These are phyloP conservation scores for Epichloe gansuensis DNA, from an alignment of 2,329 filamentous ascomycete species.

Conservation along the genomic window DNA sequence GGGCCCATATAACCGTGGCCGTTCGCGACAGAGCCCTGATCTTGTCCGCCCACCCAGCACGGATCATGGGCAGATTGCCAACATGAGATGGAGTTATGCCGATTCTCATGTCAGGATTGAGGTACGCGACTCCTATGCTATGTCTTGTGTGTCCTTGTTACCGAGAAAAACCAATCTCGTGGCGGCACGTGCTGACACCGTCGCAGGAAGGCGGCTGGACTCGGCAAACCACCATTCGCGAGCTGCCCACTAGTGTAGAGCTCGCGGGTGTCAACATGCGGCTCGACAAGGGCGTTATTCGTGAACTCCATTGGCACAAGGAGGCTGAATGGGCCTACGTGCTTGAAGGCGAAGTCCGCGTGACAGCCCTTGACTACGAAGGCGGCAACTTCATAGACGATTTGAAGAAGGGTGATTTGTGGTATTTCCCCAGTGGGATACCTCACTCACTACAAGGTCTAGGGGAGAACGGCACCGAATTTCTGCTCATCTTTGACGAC, in stretches of 20 bases:
- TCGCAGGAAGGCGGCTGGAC: slow-evolving; percentile 62
- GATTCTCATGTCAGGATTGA: slow-evolving; percentile 52
- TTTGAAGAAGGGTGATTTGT: slow-evolving; percentile 61
- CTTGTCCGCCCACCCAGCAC: slow-evolving; percentile 59
- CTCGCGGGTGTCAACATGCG: slow-evolving; percentile 70
- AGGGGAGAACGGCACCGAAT: slow-evolving; percentile 44
- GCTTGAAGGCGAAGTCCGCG: slow-evolving; percentile 54
- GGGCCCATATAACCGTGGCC: slow-evolving; percentile 55
- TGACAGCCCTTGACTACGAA: slow-evolving; percentile 62
- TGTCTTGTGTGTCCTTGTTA: neutral
- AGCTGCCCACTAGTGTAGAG: slow-evolving; percentile 53
- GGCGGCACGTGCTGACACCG: slow-evolving; percentile 2
- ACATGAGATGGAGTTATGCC: slow-evolving; percentile 61
- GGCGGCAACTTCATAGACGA: slow-evolving; percentile 69
- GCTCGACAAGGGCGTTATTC: slow-evolving; percentile 57
- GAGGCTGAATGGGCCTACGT: slow-evolving; percentile 70
- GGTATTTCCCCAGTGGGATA: slow-evolving; percentile 69
- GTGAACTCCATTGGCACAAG: slow-evolving; percentile 72
- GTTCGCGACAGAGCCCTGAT: slow-evolving; percentile 58
- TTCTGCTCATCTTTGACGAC: slow-evolving; percentile 36
- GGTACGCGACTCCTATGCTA: slow-evolving; percentile 22
- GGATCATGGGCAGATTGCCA: slow-evolving; percentile 56
- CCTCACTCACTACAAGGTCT: slow-evolving; percentile 68
- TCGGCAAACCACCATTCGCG: slow-evolving; percentile 55
- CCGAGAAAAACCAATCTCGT: neutral